Evolutionary conservation across 768 basidiomycete species (phyloP), one percentile per base, ranked within the genome.

Genomic region (Aureoboletus auriporus): DNA sequence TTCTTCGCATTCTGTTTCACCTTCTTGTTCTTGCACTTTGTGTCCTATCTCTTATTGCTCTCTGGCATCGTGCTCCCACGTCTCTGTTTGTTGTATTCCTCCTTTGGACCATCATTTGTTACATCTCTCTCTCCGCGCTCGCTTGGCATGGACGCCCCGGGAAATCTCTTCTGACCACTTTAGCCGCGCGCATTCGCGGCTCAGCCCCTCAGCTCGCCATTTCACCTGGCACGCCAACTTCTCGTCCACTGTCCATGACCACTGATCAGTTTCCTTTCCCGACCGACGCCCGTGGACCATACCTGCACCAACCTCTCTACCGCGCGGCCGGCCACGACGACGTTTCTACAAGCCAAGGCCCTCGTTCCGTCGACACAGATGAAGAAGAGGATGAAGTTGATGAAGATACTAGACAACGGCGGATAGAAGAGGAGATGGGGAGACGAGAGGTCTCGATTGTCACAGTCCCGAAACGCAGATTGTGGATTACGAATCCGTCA

Each of bases 401-500:
- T 55, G 88, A 90, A 54, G 81, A 84, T 42, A 75, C 80, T 11
- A 73, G 82, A 51, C 88, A 89, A 63, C 75, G 80, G 50, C 73
- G 79, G 56, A 89, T 90, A 30, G 89, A 91, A 62, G 83, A 85
- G 49, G 89, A 91, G 66, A 87, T 92, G 77, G 80, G 75, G 34
- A 74, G 88, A 55, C 78, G 89, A 42, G 87, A 91, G 54, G 87
- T 91, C 28, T 86, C 85, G n/a, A 88, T 91, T 59, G 79, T 91
- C 52, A 75, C 81, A 37, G 77, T 82, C 11, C 89, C 89, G 16
- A 83, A 80, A 62, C 85, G 87, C 55, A 82, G 78, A 59, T 68
- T 92, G 47, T 82, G 81, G 75, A 77, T 91, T 41, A 76, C 79
- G 44, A 92, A 92, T 65, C 86, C 85, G 12, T 70, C 72, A 60